These are phyloP conservation scores for Hymenoscyphus infarciens DNA, from an alignment of 2,329 filamentous ascomycete genomes.

Conservation along the genomic window DNA sequence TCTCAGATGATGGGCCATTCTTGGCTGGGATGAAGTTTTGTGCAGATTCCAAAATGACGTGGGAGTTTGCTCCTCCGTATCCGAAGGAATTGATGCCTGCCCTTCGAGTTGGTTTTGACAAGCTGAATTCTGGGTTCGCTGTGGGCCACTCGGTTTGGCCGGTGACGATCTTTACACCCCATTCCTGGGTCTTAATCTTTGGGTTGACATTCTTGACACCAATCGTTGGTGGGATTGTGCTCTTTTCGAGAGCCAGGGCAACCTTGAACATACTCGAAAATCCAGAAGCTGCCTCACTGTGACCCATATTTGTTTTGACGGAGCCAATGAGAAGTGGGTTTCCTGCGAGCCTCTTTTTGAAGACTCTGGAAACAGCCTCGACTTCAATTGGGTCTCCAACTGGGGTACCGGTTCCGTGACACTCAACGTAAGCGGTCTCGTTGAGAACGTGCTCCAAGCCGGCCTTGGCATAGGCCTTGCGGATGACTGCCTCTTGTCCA, in stretches of 20 bases:
- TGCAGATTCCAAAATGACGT: constrained; percentile 35
- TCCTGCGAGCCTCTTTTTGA: constrained; percentile 2
- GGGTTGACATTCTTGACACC: constrained; percentile 22
- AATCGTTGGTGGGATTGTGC: constrained; percentile 32
- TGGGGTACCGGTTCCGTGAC: constrained; percentile 21
- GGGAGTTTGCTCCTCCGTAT: constrained; percentile 46
- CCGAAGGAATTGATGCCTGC: constrained; percentile 36
- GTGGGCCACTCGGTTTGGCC: constrained; percentile 11
- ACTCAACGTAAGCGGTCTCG: constrained; percentile 17
- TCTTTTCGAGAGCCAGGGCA: constrained; percentile 26
- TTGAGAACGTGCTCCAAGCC: constrained; percentile 10
- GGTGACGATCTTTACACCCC: constrained; percentile 32
- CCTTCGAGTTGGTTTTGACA: constrained; percentile 9
- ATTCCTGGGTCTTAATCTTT: constrained; percentile 30
- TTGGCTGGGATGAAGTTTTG: constrained; percentile 1
- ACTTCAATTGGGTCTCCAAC: constrained; percentile 22
- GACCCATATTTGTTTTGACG: constrained; percentile 33
- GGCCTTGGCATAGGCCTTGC: constrained; percentile 17
- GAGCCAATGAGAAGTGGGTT: constrained; percentile 14
- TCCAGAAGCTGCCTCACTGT: constrained; percentile 26
- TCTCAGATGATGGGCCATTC: neutral
- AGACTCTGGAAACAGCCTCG: constrained; percentile 12
- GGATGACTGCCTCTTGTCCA: constrained; percentile 38
- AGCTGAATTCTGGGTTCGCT: neutral
- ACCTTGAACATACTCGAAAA: constrained; percentile 31